Conservation (phyloP, 108 stramenopile species). For the Schizochytrium sp. region DNA sequence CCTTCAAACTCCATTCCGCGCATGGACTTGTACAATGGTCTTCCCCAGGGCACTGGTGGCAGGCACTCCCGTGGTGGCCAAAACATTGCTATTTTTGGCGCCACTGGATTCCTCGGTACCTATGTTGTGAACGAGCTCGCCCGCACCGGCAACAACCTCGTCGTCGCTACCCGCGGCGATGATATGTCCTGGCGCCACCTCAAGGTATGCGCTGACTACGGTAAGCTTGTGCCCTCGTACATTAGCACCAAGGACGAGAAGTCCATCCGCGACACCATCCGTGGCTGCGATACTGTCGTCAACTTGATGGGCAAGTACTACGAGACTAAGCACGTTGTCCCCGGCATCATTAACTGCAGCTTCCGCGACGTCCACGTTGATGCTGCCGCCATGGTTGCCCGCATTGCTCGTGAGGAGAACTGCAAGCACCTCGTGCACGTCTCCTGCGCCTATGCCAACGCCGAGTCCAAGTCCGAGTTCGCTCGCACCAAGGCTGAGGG, state of each 20-base stretch:
- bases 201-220: conserved; percentile 90
- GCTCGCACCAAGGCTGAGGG: conserved; percentile 90
- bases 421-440: conserved; percentile 92
- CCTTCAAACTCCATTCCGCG: conserved; percentile 7
- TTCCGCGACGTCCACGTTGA: conserved; percentile 89
- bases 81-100: conserved; percentile 89
- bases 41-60: conserved; percentile 60
- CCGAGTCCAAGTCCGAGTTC: conserved; percentile 84
- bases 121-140: conserved; percentile 76
- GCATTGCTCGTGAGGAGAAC: conserved; percentile 87
- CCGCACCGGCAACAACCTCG: conserved; percentile 67
- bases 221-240: conserved; percentile 84
- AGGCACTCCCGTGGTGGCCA: conserved; percentile 76
- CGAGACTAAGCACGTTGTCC: conserved; percentile 62
- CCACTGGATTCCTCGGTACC: conserved; percentile 90
- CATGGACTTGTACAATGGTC: conserved; percentile 36
- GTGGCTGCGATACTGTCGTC: conserved; percentile 90
- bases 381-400: conserved; percentile 87
- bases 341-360: conserved; percentile 76
- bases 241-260: conserved; percentile 88
- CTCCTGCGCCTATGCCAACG: conserved; percentile 82
- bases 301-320: conserved; percentile 93
- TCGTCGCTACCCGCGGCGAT: conserved; percentile 90
- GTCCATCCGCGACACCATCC: conserved; percentile 86
- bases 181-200: conserved; percentile 91